These are phyloP conservation scores for Arxiozyma slooffiae DNA, from an alignment of 1,139 yeast genomes.

Conservation along the genomic window DNA sequence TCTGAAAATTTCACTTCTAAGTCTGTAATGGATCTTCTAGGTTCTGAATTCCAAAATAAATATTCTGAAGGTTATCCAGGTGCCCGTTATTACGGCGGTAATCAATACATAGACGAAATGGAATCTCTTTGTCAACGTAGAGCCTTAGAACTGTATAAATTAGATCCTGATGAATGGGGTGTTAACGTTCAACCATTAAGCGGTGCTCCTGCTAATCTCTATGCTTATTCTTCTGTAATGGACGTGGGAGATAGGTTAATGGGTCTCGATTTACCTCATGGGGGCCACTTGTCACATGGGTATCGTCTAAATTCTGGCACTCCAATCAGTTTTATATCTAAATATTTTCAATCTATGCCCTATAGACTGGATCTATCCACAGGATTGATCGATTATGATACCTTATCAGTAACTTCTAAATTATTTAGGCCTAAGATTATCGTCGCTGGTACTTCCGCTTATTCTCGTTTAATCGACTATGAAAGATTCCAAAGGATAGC, in stretches of 20 bases:
- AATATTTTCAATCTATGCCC: slow-evolving; percentile 95
- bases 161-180: slow-evolving; percentile 81
- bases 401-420: slow-evolving; percentile 70
- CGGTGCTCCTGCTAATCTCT: slow-evolving; percentile 93
- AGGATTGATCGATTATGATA: slow-evolving; percentile 86
- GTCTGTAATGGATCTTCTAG: slow-evolving; percentile 88
- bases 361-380: slow-evolving; percentile 78
- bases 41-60: slow-evolving; percentile 95
- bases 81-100: slow-evolving; percentile 95
- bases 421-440: slow-evolving; percentile 89
- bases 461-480: slow-evolving; percentile 85
- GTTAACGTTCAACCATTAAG: slow-evolving; percentile 90
- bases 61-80: slow-evolving; percentile 99
- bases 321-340: slow-evolving; percentile 83
- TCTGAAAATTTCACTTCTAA: slow-evolving; percentile 92
- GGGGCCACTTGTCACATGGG: slow-evolving; percentile 95
- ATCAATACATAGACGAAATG: slow-evolving; percentile 84
- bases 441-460: slow-evolving; percentile 96
- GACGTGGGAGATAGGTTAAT: slow-evolving; percentile 86
- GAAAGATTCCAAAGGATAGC: slow-evolving; percentile 82
- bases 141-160: slow-evolving; percentile 75
- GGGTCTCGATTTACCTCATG: slow-evolving; percentile 96
- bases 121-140: slow-evolving; percentile 88
- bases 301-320: slow-evolving; percentile 74
- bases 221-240: slow-evolving; percentile 86